Evolutionary conservation across 768 basidiomycete genomes (phyloP).

Genomic region (Hypholoma fasciculare): DNA sequence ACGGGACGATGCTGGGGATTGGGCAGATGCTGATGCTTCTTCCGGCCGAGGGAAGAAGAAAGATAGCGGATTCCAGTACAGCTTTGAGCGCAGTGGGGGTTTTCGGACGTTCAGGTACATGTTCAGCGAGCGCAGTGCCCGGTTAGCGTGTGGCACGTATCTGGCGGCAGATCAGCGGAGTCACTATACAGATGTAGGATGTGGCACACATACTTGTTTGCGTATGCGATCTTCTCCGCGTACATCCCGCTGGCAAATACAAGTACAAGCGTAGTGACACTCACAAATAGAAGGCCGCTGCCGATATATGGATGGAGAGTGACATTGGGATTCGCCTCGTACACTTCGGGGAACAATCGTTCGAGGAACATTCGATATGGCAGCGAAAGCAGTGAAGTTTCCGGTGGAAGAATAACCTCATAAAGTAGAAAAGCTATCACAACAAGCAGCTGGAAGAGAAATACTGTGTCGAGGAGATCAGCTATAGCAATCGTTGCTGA

Average conservation of each 20-base stretch:
- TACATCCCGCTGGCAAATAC: slow-evolving; percentile 99
- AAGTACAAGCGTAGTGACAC: slow-evolving; percentile 85
- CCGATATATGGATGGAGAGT: slow-evolving; percentile 72
- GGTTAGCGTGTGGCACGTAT: slow-evolving; percentile 96
- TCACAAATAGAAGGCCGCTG: slow-evolving; percentile 81
- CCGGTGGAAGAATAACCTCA: slow-evolving; percentile 67
- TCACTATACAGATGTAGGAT: background rate
- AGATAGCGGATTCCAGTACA: slow-evolving; percentile 53
- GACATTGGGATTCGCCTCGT: slow-evolving; percentile 39
- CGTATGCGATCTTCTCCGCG: slow-evolving; percentile 93
- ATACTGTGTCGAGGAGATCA: slow-evolving; percentile 49
- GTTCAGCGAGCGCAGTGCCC: slow-evolving; percentile 88
- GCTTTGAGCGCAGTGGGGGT: slow-evolving; percentile 65
- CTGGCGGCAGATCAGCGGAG: slow-evolving; percentile 39
- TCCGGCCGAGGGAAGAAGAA: slow-evolving; percentile 56
- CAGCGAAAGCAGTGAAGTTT: slow-evolving; percentile 64
- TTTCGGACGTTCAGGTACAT: slow-evolving; percentile 96
- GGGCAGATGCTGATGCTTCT: slow-evolving; percentile 19
- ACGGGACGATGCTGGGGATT: too few relatives aligned
- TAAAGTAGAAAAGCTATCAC: slow-evolving; percentile 71
- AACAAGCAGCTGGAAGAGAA: slow-evolving; percentile 67
- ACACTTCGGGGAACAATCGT: slow-evolving; percentile 51
- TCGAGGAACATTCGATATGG: slow-evolving; percentile 57
- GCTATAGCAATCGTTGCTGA: slow-evolving; percentile 17
- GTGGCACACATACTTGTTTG: slow-evolving; percentile 73